Evolutionary conservation across 495 filamentous ascomycete genomes (phyloP), one percentile per base, ranked within the genome.

Genomic region (Clohesyomyces aquaticus): DNA sequence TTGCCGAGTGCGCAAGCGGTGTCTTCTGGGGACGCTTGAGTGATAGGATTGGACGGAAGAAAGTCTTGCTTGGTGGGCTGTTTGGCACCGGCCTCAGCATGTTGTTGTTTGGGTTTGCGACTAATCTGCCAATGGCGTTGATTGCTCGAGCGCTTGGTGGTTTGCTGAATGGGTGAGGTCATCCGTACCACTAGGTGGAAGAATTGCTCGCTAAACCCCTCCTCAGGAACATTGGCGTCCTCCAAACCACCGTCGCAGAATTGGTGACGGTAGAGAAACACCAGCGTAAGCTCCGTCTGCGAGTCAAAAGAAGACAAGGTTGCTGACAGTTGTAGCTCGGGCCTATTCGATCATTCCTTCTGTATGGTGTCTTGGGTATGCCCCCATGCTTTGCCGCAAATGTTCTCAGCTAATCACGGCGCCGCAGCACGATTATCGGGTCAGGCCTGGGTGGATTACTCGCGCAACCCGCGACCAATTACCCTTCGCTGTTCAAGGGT

Each of bases 291-390:
- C 26, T 42, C 48, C n/a, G 27, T 38, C 23, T n/a, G 26, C 25
- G 32, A 38, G 14, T 48, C n/a, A 12, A 41, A 22, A 19, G 14
- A 12, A 55, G 9, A 54, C 29, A 27, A 12, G 10, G 14, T 66
- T 8, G 27, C 51, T 68, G 49, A 68, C 55, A 43, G n/a, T 19
- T 56, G 16, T 8, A 91, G 89, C 91, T 58, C 89, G 88, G 47
- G 95, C 92, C 46, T 99, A 92, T 76, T 87, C 94, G 6, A 91
- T 98, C 70, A 96, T 98, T 94, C 94, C 94, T 1, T 90, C 96
- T 68, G 88, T 97, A 26, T 98, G 95, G 95, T 97, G 92, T 73
- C 77, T 98, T 67, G 94, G 94, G 86, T 89, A 61, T 48, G 65
- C 51, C 45, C 29, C 22, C 43, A 23, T 63, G 22, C 12, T 19